A percentile compares a stretch with the other conserved stretches of the same genome.
Conservation (phyloP, 305 asterid species). For the Striga hermonthica region DNA sequence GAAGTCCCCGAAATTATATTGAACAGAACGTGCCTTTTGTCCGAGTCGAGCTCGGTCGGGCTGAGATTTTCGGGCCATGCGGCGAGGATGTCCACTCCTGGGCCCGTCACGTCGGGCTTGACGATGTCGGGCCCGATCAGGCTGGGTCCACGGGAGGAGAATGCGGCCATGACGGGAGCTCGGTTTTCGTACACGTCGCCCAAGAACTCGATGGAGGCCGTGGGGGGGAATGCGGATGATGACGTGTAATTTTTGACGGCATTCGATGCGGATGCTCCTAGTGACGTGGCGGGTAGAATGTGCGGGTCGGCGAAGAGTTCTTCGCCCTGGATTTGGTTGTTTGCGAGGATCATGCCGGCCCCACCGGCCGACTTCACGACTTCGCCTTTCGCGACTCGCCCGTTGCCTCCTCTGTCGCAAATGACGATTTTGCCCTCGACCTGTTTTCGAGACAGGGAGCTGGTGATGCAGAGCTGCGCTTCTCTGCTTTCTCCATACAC, state of each 20-base stretch:
- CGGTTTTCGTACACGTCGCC: slow-evolving; percentile 32
- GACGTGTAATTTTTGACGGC: slow-evolving; percentile 45
- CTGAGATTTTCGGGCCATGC: slow-evolving; percentile 72
- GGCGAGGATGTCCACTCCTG: slow-evolving; percentile 72
- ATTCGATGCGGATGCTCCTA: slow-evolving; percentile 49
- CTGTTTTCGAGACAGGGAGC: slow-evolving; percentile 40
- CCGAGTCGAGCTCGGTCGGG: slow-evolving; percentile 49
- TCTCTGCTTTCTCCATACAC: slow-evolving; percentile 32
- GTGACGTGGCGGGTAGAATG: slow-evolving; percentile 48
- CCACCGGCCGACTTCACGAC: slow-evolving; percentile 61
- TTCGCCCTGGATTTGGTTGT: slow-evolving; percentile 48
- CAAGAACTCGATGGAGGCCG: slow-evolving; percentile 42
- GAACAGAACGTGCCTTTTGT: slow-evolving; percentile 44
- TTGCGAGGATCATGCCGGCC: slow-evolving; percentile 57
- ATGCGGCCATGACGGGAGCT: slow-evolving; percentile 65
- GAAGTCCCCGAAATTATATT: slow-evolving; percentile 74
- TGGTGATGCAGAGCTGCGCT: slow-evolving; percentile 45
- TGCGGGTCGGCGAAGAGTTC: slow-evolving; percentile 60
- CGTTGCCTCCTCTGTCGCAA: slow-evolving; percentile 55
- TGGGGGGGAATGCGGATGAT: slow-evolving; percentile 39
- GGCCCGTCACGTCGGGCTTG: slow-evolving; percentile 74
- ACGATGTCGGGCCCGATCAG: slow-evolving; percentile 42
- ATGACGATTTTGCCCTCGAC: slow-evolving; percentile 63
- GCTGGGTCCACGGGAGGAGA: slow-evolving; percentile 77
- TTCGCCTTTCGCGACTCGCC: slow-evolving; percentile 56